Evolutionary conservation across 352 stramenopile species (phyloP).

Genomic region (Aphanomyces stellatus): DNA sequence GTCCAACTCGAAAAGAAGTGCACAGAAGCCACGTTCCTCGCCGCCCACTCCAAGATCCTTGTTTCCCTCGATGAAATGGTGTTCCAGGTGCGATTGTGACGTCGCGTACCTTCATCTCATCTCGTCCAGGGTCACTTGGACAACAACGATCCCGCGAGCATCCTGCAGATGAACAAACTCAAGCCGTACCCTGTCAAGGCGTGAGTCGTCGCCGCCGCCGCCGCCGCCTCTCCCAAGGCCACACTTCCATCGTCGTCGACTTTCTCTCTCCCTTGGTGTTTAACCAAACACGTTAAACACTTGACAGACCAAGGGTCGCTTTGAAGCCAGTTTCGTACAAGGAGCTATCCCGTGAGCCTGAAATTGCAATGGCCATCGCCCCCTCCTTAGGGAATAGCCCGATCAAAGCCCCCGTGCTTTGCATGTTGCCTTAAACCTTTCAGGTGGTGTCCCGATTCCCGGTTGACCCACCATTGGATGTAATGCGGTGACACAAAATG

Average conservation of each 20-base stretch:
- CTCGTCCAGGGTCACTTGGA: constrained; percentile 18
- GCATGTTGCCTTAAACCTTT: too few relatives aligned
- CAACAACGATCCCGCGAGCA: constrained; percentile 19
- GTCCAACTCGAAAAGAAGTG: constrained; percentile 65
- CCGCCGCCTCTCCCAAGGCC: background rate
- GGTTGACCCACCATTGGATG: too few relatives aligned
- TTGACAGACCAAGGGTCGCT: too few relatives aligned
- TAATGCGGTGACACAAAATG: too few relatives aligned
- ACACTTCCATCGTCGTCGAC: background rate
- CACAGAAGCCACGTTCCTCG: constrained; percentile 41
- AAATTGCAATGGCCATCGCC: too few relatives aligned
- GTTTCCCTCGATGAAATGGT: constrained; percentile 60
- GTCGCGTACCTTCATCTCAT: background rate
- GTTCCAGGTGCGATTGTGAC: constrained; percentile 34
- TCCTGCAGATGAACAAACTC: constrained; percentile 49
- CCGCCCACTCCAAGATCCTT: constrained; percentile 57
- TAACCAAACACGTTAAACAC: too few relatives aligned
- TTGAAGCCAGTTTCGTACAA: too few relatives aligned
- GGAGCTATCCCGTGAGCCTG: too few relatives aligned
- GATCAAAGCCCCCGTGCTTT: too few relatives aligned
- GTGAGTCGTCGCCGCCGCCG: background rate
- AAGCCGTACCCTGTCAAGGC: constrained; percentile 36
- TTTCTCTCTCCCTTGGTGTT: background rate
- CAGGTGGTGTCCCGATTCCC: too few relatives aligned
- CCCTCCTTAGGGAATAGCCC: too few relatives aligned